phyloP scores from a whole-genome alignment of 495 filamentous ascomycete species.

The Penicillium fimorum region DNA sequence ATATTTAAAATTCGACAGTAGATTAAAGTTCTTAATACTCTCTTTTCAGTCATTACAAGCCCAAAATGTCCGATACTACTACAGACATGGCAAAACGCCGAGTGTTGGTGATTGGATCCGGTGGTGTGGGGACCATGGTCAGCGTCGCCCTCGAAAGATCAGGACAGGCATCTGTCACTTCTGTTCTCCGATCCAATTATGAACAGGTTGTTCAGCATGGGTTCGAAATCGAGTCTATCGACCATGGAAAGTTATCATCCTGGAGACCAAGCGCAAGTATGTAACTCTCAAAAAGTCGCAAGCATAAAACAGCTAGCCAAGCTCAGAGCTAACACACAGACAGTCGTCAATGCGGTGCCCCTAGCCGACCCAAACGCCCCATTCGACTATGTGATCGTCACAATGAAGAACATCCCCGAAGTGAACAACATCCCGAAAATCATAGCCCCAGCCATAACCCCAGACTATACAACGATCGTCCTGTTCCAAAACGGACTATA shows the following conservation, averaged over 20 bases:
- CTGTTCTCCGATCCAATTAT: constrained; percentile 56
- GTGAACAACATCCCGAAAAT: constrained; percentile 55
- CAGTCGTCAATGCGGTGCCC: constrained; percentile 15
- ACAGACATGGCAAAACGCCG: constrained; percentile 20
- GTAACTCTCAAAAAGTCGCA: neutral
- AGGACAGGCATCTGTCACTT: constrained; percentile 37
- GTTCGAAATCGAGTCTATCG: constrained; percentile 48
- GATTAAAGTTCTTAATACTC: neutral
- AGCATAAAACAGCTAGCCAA: neutral
- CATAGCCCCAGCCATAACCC: constrained; percentile 71
- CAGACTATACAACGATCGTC: constrained; percentile 45
- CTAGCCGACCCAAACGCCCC: neutral
- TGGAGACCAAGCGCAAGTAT: constrained; percentile 25
- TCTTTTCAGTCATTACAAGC: no score
- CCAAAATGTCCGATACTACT: constrained; percentile 2
- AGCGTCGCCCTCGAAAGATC: constrained; percentile 45
- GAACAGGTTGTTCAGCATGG: constrained; percentile 44
- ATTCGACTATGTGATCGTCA: constrained; percentile 51
- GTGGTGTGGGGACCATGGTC: constrained; percentile 50
- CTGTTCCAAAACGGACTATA: constrained; percentile 57
- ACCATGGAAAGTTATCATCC: constrained; percentile 21
- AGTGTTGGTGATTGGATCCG: constrained; percentile 50
- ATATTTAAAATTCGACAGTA: no score
- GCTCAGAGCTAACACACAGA: neutral
- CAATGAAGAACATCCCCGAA: constrained; percentile 38